Conservation (phyloP, 148 eudicot genomes). For the Euryodendron excelsum region DNA sequence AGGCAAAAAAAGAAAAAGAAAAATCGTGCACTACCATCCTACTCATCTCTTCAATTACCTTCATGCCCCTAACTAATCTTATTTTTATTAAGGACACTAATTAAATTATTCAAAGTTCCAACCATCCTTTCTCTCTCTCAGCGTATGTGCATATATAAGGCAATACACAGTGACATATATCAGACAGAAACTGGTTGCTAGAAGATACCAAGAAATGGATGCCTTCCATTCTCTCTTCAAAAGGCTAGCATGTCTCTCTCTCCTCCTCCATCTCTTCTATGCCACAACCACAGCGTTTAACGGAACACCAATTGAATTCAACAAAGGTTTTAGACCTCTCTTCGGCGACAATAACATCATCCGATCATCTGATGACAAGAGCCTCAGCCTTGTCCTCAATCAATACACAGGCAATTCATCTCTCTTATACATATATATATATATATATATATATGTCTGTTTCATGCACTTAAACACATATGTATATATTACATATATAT, state of each 20-base stretch:
- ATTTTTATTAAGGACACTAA: background rate
- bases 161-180: background rate
- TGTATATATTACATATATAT: too few relatives aligned
- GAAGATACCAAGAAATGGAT: background rate
- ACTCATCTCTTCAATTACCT: background rate
- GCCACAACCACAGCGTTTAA: conserved; percentile 8
- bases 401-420: conserved; percentile 34
- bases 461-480: too few relatives aligned
- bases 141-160: background rate
- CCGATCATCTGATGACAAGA: conserved; percentile 32
- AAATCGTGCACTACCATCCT: background rate
- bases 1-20: too few relatives aligned
- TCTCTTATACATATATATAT: too few relatives aligned
- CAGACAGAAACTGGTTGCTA: background rate
- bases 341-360: conserved; percentile 37
- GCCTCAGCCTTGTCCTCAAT: conserved; percentile 41
- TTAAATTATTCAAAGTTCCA: background rate
- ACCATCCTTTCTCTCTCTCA: background rate
- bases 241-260: conserved; percentile 12
- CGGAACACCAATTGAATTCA: conserved; percentile 26
- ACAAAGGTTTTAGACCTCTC: conserved; percentile 33
- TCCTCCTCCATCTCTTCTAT: conserved; percentile 6
- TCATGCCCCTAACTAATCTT: too few relatives aligned
- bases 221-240: conserved; percentile 14
- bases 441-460: too few relatives aligned